Conservation (phyloP, 306 rosid genomes). For the Mimosa pudica region DNA sequence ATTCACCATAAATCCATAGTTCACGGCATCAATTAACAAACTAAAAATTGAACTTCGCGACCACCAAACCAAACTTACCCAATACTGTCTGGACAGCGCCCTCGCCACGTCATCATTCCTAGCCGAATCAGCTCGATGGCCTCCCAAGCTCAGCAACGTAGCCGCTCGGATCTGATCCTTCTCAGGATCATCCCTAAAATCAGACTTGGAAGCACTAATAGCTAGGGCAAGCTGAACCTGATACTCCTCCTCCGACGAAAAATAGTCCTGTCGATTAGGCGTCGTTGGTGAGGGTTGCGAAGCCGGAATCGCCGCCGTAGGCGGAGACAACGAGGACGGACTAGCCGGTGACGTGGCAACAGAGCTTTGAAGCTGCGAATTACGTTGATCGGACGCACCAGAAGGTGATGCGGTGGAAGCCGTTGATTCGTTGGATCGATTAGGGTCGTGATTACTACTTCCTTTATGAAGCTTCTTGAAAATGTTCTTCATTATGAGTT, state of each 20-base stretch:
- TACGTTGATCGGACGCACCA: constrained; percentile 53
- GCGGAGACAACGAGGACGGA: constrained; percentile 57
- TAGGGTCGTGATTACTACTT: constrained; percentile 75
- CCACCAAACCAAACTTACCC: constrained; percentile 63
- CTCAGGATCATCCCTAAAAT: constrained; percentile 78
- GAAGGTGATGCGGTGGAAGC: constrained; percentile 47
- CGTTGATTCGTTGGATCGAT: constrained; percentile 66
- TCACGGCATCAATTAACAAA: constrained; percentile 19
- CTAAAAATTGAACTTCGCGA: constrained; percentile 9
- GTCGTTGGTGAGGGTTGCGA: constrained; percentile 23
- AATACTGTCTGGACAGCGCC: constrained; percentile 85
- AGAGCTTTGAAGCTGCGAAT: constrained; percentile 37
- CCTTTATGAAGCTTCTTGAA: constrained; percentile 98
- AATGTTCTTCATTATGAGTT: constrained; percentile 75
- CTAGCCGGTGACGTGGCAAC: constrained; percentile 42
- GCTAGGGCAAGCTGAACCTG: constrained; percentile 98
- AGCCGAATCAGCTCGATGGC: constrained; percentile 51
- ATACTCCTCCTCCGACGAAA: constrained; percentile 93
- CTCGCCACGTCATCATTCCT: constrained; percentile 65
- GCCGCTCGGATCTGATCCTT: constrained; percentile 94
- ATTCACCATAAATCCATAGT: neutral
- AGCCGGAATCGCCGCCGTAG: constrained; percentile 26
- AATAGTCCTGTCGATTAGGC: constrained; percentile 62
- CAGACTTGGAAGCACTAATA: constrained; percentile 96
- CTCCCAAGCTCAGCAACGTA: constrained; percentile 80